These are phyloP conservation scores for Kwoniella botswanensis DNA, from an alignment of 768 basidiomycete genomes.

Conservation along the genomic window DNA sequence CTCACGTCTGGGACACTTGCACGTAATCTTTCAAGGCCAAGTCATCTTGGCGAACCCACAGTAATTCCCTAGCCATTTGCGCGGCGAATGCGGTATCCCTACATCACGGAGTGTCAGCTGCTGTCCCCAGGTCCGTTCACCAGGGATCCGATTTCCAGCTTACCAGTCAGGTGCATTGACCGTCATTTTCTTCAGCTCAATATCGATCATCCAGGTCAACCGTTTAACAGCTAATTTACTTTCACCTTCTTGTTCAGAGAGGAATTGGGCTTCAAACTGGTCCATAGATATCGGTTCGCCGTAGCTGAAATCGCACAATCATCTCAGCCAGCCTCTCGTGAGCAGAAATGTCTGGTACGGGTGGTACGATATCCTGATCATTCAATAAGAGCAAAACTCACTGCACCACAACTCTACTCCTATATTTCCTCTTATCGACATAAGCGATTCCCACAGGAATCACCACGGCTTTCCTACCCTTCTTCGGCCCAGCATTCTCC, in stretches of 20 bases:
- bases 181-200: slow-evolving; percentile 72
- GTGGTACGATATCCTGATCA: too few species aligned
- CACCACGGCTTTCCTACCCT: slow-evolving; percentile 66
- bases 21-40: slow-evolving; percentile 83
- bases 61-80: slow-evolving; percentile 86
- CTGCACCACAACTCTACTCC: slow-evolving; percentile 74
- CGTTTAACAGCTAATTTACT: slow-evolving; percentile 82
- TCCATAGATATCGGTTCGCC: slow-evolving; percentile 79
- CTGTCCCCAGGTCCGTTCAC: background rate
- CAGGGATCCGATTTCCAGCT: slow-evolving; percentile 12
- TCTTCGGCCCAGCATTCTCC: slow-evolving; percentile 48
- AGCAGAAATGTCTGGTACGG: background rate
- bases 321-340: background rate
- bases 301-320: slow-evolving; percentile 64
- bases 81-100: slow-evolving; percentile 92
- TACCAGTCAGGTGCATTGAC: slow-evolving; percentile 93
- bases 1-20: slow-evolving; percentile 86
- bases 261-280: slow-evolving; percentile 75
- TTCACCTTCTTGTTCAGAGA: slow-evolving; percentile 70
- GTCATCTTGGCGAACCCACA: slow-evolving; percentile 83
- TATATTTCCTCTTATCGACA: slow-evolving; percentile 93
- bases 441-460: slow-evolving; percentile 90
- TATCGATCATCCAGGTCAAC: slow-evolving; percentile 76
- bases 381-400: slow-evolving; percentile 28
- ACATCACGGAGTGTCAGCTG: background rate